Evolutionary conservation across 2,329 filamentous ascomycete genomes (phyloP).

Genomic region (Hypoxylon sp.): DNA sequence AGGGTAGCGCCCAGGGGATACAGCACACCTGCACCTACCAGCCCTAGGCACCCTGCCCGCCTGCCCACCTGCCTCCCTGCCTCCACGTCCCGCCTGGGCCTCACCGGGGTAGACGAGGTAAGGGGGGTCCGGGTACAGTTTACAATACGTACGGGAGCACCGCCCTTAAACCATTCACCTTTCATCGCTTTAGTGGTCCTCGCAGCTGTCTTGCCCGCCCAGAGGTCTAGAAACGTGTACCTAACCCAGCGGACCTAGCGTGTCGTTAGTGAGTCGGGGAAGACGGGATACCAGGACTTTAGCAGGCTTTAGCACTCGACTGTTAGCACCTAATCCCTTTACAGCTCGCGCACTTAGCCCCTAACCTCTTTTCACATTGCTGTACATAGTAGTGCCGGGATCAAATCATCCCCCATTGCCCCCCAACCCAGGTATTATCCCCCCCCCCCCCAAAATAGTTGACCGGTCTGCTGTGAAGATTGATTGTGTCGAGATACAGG

Average conservation of each 20-base stretch:
- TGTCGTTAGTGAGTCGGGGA: constrained; percentile 5
- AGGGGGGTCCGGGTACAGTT: no score
- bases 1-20: background rate
- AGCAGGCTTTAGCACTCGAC: no score
- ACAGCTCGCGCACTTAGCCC: no score
- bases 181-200: background rate
- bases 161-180: background rate
- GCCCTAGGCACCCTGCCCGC: no score
- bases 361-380: no score
- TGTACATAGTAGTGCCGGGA: background rate
- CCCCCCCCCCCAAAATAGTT: background rate
- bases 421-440: constrained; percentile 26
- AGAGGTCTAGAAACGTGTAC: background rate
- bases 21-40: no score
- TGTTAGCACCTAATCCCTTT: background rate
- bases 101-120: no score
- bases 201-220: no score
- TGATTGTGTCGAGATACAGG: background rate
- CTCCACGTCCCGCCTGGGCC: no score
- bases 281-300: constrained; percentile 10
- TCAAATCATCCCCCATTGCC: constrained; percentile 9
- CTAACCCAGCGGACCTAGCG: background rate
- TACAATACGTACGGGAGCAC: no score
- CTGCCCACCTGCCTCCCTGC: no score
- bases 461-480: background rate